Base-by-base conservation (phyloP, 805 yeast genomes). In the Ogataea henricii region DNA sequence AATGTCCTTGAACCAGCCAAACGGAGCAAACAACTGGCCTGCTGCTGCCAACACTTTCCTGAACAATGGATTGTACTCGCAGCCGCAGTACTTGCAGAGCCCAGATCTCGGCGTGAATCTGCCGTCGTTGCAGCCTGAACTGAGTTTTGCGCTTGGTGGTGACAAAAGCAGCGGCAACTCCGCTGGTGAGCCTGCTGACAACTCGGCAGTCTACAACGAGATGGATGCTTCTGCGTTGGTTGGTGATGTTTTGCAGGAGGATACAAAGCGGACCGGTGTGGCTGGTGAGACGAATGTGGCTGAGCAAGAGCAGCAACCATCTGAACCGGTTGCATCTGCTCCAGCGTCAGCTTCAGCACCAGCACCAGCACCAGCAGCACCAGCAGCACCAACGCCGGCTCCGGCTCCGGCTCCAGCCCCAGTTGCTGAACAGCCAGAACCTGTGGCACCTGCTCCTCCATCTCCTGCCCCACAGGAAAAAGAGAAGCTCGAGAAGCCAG, bases 61-160 rank as follows among this genome's bases (percentile, higher is more conserved):
- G 25, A 29, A 37, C 14, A 46, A 47, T 17, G 25, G 46, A 9
- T 16, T 52, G 13, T 56, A 54, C 23, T 42, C 45, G 4, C 49
- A 59, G 40, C 56, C 68, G 40, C 68, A 66, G 49, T 63, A 67
- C 34, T 64, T 66, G 33, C 65, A 53, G 33, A 39, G 42, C 20
- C 38, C 40, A 12, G 49, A 49, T 25, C 16, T 51, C 25, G 40
- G 25, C 12, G 30, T 35, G 7, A 18, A 27, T 9, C 37, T 54
- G 34, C 52, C 48, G 14, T 36, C 47, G 2, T 36, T 47, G 35
- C 48, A 35, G 30, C 39, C 46, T 12, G 46, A 48, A 13, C 33
- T 51, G 17, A 36, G 33, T n/a, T 40, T 48, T 12, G 41, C 32
- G 10, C 22, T 50, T 9, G 50, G 40, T n/a, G 36, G 26, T 3